Conservation (phyloP, 441 rosid genomes). For the Pelargonium fulgidum region DNA sequence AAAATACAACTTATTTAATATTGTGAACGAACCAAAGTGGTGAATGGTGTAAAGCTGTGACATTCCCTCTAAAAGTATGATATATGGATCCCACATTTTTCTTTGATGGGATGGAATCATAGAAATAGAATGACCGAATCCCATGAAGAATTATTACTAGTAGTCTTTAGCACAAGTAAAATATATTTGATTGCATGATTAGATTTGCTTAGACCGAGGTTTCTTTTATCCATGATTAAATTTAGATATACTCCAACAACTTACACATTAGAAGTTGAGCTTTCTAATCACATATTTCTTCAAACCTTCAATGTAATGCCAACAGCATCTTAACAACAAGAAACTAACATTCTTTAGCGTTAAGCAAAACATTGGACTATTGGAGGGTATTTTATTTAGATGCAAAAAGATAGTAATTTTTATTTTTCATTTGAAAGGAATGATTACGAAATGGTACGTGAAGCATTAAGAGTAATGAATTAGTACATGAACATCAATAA, state of each 20-base stretch:
- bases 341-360: background rate
- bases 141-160: conserved; percentile 1
- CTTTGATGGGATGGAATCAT: background rate
- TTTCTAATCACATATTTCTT: background rate
- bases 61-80: background rate
- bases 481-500: too few relatives aligned
- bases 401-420: background rate
- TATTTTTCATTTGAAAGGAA: background rate
- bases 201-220: background rate
- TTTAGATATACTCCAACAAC: background rate
- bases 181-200: background rate
- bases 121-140: background rate
- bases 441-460: background rate
- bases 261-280: background rate
- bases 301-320: background rate
- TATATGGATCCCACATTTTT: conserved; percentile 1
- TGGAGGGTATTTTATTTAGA: background rate
- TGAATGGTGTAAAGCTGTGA: background rate
- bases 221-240: background rate
- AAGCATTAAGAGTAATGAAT: background rate
- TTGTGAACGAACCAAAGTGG: conserved; percentile 2
- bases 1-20: background rate
- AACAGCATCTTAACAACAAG: background rate
- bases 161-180: conserved; percentile 2
- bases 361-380: background rate